Evolutionary conservation across 169 alveolate species (phyloP).

Genomic region (Plasmodium inui): DNA sequence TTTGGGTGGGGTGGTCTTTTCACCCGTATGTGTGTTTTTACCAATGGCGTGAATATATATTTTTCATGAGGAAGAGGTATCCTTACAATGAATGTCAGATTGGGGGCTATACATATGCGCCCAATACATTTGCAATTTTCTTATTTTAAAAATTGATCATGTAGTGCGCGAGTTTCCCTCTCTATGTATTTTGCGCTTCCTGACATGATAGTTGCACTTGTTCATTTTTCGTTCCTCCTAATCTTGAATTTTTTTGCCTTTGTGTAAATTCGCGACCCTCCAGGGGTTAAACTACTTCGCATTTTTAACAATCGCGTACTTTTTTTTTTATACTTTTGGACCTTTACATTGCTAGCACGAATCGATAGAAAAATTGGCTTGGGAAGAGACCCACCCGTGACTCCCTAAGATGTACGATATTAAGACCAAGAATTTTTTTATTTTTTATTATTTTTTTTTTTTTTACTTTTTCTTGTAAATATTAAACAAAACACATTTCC

Average conservation of each 20-base stretch:
- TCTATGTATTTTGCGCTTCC: neutral
- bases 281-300: neutral
- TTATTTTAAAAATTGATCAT: neutral
- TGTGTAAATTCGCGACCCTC: neutral
- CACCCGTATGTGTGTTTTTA: neutral
- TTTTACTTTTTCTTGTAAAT: neutral
- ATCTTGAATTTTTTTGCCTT: neutral
- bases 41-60: neutral
- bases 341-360: neutral
- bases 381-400: neutral
- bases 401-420: neutral
- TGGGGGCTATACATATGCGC: neutral
- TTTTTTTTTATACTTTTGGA: neutral
- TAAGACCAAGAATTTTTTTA: neutral
- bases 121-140: neutral
- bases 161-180: conserved; percentile 2
- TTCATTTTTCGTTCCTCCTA: neutral
- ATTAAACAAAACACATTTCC: neutral
- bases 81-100: neutral
- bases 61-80: neutral
- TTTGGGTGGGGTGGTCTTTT: neutral
- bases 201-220: neutral
- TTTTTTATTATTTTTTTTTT: neutral
- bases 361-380: neutral
- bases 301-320: neutral